These are phyloP conservation scores for Phyllostachys edulis DNA, from an alignment of 176 grass and related monocot genomes.

Conservation along the genomic window DNA sequence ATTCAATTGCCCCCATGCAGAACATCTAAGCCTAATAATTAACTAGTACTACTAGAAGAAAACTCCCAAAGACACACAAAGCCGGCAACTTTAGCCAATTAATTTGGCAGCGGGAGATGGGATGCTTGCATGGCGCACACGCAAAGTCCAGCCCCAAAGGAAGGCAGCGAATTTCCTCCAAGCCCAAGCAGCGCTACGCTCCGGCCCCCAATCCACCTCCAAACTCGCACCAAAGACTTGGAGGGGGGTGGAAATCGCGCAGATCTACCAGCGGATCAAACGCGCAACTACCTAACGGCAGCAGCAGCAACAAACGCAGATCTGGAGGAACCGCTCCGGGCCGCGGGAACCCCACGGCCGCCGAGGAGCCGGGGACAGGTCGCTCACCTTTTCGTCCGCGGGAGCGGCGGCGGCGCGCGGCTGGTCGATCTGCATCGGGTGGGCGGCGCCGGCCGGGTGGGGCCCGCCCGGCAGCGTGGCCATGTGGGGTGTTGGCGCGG, in stretches of 20 bases:
- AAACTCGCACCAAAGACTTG: not conserved
- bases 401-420: conserved; percentile 14
- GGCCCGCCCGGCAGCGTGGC: conserved; percentile 39
- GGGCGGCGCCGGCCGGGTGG: conserved; percentile 33
- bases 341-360: not conserved
- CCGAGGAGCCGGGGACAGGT: not conserved
- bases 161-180: conserved; percentile 6
- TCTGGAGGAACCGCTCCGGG: not conserved
- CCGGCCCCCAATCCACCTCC: not conserved
- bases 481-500: conserved; percentile 27
- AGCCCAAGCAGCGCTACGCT: not conserved
- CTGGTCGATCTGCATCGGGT: conserved; percentile 58
- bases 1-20: not conserved
- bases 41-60: not conserved
- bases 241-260: not conserved
- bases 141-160: not conserved
- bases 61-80: not conserved
- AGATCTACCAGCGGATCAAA: conserved; percentile 39
- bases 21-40: not conserved
- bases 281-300: not conserved
- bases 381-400: conserved; percentile 53
- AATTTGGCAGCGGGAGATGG: not conserved
- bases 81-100: not conserved
- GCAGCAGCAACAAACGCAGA: not conserved
- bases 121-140: conserved; percentile 34